Conservation (phyloP, 495 filamentous ascomycete genomes). For the Penicillium cinerascens region DNA sequence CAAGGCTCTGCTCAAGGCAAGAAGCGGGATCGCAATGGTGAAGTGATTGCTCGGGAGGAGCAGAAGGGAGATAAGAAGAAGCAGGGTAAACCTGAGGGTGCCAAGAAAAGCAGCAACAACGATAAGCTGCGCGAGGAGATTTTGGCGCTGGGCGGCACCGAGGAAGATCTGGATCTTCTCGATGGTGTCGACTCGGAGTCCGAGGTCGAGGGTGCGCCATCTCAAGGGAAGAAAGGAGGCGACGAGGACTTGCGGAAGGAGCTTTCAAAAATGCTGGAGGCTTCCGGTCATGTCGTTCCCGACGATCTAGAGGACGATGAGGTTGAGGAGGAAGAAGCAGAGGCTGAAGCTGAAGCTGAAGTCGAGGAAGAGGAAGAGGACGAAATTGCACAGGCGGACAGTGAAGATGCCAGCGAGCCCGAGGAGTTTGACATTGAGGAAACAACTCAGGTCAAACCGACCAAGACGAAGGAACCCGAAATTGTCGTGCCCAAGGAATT, state of each 20-base stretch:
- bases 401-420: constrained; percentile 24
- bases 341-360: constrained; percentile 28
- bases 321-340: constrained; percentile 37
- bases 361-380: constrained; percentile 15
- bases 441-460: constrained; percentile 8
- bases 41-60: constrained; percentile 41
- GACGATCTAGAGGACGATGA: constrained; percentile 44
- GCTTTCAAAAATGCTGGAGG: constrained; percentile 41
- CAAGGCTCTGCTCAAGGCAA: constrained; percentile 35
- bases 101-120: constrained; percentile 23
- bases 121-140: constrained; percentile 65
- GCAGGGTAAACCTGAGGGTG: constrained; percentile 19
- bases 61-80: constrained; percentile 28
- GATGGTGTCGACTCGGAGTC: constrained; percentile 59
- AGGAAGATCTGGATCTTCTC: constrained; percentile 69
- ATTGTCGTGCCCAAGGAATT: constrained; percentile 38
- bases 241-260: constrained; percentile 42
- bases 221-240: constrained; percentile 26
- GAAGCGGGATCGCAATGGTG: constrained; percentile 51
- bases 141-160: constrained; percentile 68
- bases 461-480: constrained; percentile 17
- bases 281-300: constrained; percentile 41
- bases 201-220: constrained; percentile 47
- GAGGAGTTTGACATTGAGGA: constrained; percentile 27
- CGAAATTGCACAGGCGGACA: constrained; percentile 39